Evolutionary conservation across 2,329 filamentous ascomycete genomes (phyloP), one percentile per base, ranked within the genome.

Genomic region (Lasiodiplodia hormozganensis): DNA sequence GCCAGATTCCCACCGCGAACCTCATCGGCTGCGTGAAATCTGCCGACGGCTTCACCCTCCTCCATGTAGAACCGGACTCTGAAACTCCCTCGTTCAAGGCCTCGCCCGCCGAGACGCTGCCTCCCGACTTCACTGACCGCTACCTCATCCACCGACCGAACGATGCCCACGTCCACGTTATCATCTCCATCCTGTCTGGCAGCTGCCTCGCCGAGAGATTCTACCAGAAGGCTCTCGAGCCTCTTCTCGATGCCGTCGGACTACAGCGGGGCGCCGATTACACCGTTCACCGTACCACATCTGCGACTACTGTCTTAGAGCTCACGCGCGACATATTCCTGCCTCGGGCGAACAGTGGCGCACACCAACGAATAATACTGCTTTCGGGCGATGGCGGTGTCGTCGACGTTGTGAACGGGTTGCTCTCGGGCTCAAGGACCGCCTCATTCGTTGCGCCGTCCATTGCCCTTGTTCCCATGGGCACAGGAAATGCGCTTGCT

Each of bases 371-470:
- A 0, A 84, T 97, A 31, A 80, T 97, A 36, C 85, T 98, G 14
- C 84, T 97, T 5, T 95, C 92, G 60, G 95, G 95, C 7, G 95
- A 98, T 77, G 95, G 95, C 16, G 95, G 94, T 6, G 79, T 97
- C 2, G 86, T 94, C 21, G 95, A 98, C 73, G 83, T 96, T 1
- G 83, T 97, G 69, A 96, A 97, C 75, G 87, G 86, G 2, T 83
- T 91, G 0, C 74, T 82, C 4, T 71, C 74, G 57, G 77, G 71
- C 68, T 68, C 74, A 8, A 70, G 70, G 4, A 78, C 74, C 14
- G 28, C 60, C 12, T 49, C 49, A 3, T 68, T 64, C 38, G 40
- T 49, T 28, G 65, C 74, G 6, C 70, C 73, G 16, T 10, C 49
- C 43, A 85, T 92, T 69, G 76, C 81, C 0, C 74, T 89, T 5